A percentile compares a stretch with the other conserved stretches of the same genome.
phyloP scores from a whole-genome alignment of 805 yeast genomes.

The Blastobotrys parvus region DNA sequence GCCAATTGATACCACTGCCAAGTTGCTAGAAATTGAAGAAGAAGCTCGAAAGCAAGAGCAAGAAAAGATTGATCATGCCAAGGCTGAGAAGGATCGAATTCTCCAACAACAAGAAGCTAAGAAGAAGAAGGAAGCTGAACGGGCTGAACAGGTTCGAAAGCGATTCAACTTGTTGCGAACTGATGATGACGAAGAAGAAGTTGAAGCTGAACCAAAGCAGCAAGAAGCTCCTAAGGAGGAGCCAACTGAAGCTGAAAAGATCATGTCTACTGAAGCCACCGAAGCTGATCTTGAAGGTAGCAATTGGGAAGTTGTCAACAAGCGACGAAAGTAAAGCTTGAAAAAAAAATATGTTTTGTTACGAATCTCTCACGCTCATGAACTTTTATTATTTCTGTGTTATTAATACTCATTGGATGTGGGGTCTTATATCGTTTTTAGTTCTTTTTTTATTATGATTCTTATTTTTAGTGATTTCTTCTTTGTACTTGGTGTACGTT shows the following conservation, averaged over 20 bases:
- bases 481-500: neutral
- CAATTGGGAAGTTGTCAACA: slow-evolving; percentile 21
- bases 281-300: slow-evolving; percentile 17
- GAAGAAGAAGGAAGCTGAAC: slow-evolving; percentile 7
- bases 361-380: no score
- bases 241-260: slow-evolving; percentile 11
- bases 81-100: slow-evolving; percentile 5
- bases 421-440: no score
- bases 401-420: neutral
- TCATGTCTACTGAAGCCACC: slow-evolving; percentile 10
- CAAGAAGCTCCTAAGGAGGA: slow-evolving; percentile 9
- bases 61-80: slow-evolving; percentile 11
- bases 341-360: neutral
- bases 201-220: slow-evolving; percentile 5
- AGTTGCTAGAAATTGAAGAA: slow-evolving; percentile 54
- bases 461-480: neutral
- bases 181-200: slow-evolving; percentile 34
- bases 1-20: slow-evolving; percentile 71
- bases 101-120: slow-evolving; percentile 31
- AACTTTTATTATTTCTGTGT: neutral
- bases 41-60: slow-evolving; percentile 12
- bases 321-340: slow-evolving; percentile 3
- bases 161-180: slow-evolving; percentile 39
- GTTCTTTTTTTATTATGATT: no score
- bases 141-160: slow-evolving; percentile 14